Percentiles rank a stretch among this genome's conserved stretches.
phyloP scores from a whole-genome alignment of 2,329 filamentous ascomycete genomes.

The Coccinonectria pachysandricola region DNA sequence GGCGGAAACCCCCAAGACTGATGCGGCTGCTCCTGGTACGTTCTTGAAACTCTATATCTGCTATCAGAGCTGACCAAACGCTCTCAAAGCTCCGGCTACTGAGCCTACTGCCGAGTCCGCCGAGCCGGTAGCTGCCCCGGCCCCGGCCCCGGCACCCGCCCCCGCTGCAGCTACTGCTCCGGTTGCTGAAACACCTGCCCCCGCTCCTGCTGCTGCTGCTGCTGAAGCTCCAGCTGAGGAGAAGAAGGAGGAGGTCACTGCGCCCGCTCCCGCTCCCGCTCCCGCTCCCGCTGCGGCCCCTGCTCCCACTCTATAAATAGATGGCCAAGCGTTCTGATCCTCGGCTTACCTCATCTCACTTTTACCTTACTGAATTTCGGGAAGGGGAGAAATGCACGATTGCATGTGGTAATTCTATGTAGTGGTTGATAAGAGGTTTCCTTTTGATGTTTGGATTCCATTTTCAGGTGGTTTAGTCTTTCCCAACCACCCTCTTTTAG shows the following conservation, averaged over 20 bases:
- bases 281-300: slow-evolving; percentile 15
- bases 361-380: too few relatives aligned
- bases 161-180: slow-evolving; percentile 12
- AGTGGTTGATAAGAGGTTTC: too few relatives aligned
- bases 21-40: slow-evolving; percentile 9
- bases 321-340: too few relatives aligned
- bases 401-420: too few relatives aligned
- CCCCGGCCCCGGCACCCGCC: slow-evolving; percentile 13
- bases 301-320: slow-evolving; percentile 11
- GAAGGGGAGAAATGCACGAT: too few relatives aligned
- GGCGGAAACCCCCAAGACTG: slow-evolving; percentile 18
- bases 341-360: too few relatives aligned
- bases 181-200: slow-evolving; percentile 11
- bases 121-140: slow-evolving; percentile 12
- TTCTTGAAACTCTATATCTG: too few relatives aligned
- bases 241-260: too few relatives aligned
- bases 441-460: too few relatives aligned
- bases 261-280: slow-evolving; percentile 5
- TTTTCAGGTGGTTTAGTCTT: too few relatives aligned
- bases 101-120: slow-evolving; percentile 18
- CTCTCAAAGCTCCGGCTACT: slow-evolving; percentile 13
- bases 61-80: too few relatives aligned
- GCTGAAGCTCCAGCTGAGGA: slow-evolving; percentile 10
- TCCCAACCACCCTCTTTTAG: too few relatives aligned
- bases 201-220: slow-evolving; percentile 15